Evolutionary conservation across 192 early-diverging fungal species (phyloP).

Genomic region (Cetraspora pellucida): DNA sequence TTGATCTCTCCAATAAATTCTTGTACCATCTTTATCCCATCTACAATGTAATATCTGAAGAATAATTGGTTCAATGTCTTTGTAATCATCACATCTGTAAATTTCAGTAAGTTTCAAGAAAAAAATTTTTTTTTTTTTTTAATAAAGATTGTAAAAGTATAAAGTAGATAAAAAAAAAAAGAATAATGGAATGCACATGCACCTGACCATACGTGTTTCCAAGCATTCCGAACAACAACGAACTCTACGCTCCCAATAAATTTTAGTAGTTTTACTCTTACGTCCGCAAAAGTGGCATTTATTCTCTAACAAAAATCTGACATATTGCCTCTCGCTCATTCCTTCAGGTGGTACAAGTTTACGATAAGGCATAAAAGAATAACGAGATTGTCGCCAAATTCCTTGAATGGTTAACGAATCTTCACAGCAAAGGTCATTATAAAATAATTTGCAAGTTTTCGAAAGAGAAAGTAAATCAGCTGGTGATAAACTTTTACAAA

Average conservation of each 20-base stretch:
- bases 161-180: too few relatives aligned
- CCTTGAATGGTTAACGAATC: neutral
- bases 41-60: too few relatives aligned
- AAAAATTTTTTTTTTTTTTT: too few relatives aligned
- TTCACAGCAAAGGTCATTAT: neutral
- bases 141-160: too few relatives aligned
- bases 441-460: slow-evolving; percentile 3
- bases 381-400: slow-evolving; percentile 4
- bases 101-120: too few relatives aligned
- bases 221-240: slow-evolving; percentile 14
- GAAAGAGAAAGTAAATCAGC: neutral
- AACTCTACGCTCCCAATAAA: slow-evolving; percentile 17
- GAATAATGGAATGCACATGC: too few relatives aligned
- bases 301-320: neutral
- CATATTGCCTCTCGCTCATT: slow-evolving; percentile 6
- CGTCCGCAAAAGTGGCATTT: slow-evolving; percentile 12
- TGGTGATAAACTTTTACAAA: slow-evolving; percentile 3
- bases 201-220: too few relatives aligned
- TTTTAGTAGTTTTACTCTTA: neutral
- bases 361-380: neutral
- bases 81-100: too few relatives aligned
- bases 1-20: too few relatives aligned
- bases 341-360: slow-evolving; percentile 7
- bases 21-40: too few relatives aligned
- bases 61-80: too few relatives aligned